Base-by-base conservation (phyloP, 371 early-diverging fungal species). In the Apophysomyces trapeziformis region DNA sequence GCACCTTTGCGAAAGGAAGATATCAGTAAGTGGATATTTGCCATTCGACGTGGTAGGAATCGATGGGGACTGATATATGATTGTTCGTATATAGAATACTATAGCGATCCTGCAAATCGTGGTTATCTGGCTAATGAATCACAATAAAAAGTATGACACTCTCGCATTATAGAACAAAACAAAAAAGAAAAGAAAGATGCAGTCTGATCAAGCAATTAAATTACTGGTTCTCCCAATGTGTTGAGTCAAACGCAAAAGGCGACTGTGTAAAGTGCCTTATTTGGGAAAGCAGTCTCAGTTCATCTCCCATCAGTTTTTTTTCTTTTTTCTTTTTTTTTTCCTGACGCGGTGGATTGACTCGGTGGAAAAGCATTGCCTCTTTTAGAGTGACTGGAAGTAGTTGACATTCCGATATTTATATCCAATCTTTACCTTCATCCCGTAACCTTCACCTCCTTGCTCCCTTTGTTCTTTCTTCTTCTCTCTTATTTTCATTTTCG, bases 31-130 rank as follows among this genome's bases (percentile, higher is more conserved):
- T 76, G 13, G 38, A 13, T 8, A 35, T 16, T 18, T 13, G 18
- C 8, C 7, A 7, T 9, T 18, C 12, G 32, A 26, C 32, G 32
- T 2, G 32, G 32, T 2, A 2, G 32, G 2, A 26, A 26, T 26
- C 32, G 32, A 26, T 26, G 32, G 32, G 32, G 32, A 26, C 32
- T 26, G n/a, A 59, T 38, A 11, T n/a, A 50, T 26, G 44, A 57
- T 14, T 38, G 35, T 41, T 57, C 8, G 45, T 21, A 38, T 39
- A 18, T 76, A 68, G 85, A 79, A 38, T 84, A 83, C 66, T 92
- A 92, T 65, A 68, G 80, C 58, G 82, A 90, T 66, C 79, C 83
- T 16, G 79, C 81, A 63, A 88, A 89, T 62, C 86, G 92, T 59
- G 93, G 93, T 5, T 93, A 90, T 70, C 67, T 91, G 66, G 87